A percentile compares a stretch with the other conserved stretches of the same genome.
phyloP scores from a whole-genome alignment of 805 yeast genomes.

The Ogataea nitratoaversa region DNA sequence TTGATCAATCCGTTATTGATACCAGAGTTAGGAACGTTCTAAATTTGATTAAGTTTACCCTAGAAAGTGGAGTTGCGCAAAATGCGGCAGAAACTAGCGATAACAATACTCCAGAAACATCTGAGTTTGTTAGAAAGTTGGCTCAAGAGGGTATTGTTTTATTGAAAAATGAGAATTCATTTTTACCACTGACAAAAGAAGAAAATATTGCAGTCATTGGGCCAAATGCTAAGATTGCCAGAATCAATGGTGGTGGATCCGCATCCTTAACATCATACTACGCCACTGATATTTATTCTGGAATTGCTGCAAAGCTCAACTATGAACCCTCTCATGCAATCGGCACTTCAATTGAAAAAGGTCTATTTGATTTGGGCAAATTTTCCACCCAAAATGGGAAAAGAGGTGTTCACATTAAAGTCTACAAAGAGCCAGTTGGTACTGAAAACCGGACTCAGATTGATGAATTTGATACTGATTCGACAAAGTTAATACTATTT shows the following conservation, averaged over 20 bases:
- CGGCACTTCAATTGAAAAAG: slow-evolving; percentile 30
- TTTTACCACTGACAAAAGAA: slow-evolving; percentile 43
- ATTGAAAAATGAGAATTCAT: slow-evolving; percentile 46
- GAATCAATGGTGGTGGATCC: slow-evolving; percentile 61
- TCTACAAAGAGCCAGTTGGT: slow-evolving; percentile 27
- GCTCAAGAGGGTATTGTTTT: slow-evolving; percentile 53
- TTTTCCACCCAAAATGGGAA: slow-evolving; percentile 16
- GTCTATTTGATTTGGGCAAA: slow-evolving; percentile 13
- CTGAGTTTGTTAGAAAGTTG: slow-evolving; percentile 37
- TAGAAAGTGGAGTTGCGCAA: slow-evolving; percentile 39
- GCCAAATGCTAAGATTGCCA: slow-evolving; percentile 49
- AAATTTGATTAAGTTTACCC: slow-evolving; percentile 41
- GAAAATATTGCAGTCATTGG: slow-evolving; percentile 53
- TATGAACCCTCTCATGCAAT: slow-evolving; percentile 27
- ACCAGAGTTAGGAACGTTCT: slow-evolving; percentile 48
- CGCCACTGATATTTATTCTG: slow-evolving; percentile 13
- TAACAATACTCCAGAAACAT: slow-evolving; percentile 48
- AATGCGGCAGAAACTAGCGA: slow-evolving; percentile 34
- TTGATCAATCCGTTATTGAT: slow-evolving; percentile 40
- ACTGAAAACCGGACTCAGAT: slow-evolving; percentile 22
- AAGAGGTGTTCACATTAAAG: slow-evolving; percentile 27
- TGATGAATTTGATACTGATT: slow-evolving; percentile 23
- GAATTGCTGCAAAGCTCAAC: slow-evolving; percentile 19
- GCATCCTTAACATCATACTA: slow-evolving; percentile 36
- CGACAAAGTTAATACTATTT: slow-evolving; percentile 16